Evolutionary conservation across 2,329 filamentous ascomycete species (phyloP), one percentile per base, ranked within the genome.

Genomic region (Penicillium capsulatum): DNA sequence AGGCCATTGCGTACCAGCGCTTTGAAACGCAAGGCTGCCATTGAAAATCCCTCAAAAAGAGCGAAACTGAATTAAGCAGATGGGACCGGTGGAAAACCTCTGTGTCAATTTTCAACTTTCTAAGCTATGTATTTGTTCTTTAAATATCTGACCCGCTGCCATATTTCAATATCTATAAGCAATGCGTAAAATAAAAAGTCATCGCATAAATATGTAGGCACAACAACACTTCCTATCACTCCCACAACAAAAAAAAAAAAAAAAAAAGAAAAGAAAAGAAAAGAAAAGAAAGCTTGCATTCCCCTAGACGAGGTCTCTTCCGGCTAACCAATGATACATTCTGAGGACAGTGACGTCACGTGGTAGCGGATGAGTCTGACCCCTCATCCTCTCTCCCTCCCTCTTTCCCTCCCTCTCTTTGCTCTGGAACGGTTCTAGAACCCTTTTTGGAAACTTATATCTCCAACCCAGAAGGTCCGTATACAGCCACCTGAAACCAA

Each of bases 81-180:
- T 24, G 22, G 22, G 22, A 24, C 22, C 22, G 22, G 22, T 24
- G 26, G 26, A n/a, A 28, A 28, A n/a, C 6, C 26, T 28, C 13
- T 28, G 26, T n/a, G 11, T 28, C 26, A 28, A 28, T 28, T 28
- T 28, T 28, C 26, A 28, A 28, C 26, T 28, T 28, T 28, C 26
- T 28, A 28, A 28, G 11, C 5, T 28, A 28, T 28, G 11, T 28
- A 28, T n/a, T 28, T 7, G 26, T 28, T n/a, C 26, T 28, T 28
- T 28, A 28, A 6, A 28, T 28, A 6, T 28, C 26, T 28, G 26
- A 28, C 26, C 11, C n/a, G 26, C 26, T 28, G 26, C 26, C n/a
- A 28, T 28, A 28, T 28, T n/a, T 28, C 26, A 28, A 28, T 28
- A n/a, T 28, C 26, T 7, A 28, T 28, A 28, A 28, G 5, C 13